Conservation (phyloP, 2,329 filamentous ascomycete species). For the Verticillium zaregamsianum region DNA sequence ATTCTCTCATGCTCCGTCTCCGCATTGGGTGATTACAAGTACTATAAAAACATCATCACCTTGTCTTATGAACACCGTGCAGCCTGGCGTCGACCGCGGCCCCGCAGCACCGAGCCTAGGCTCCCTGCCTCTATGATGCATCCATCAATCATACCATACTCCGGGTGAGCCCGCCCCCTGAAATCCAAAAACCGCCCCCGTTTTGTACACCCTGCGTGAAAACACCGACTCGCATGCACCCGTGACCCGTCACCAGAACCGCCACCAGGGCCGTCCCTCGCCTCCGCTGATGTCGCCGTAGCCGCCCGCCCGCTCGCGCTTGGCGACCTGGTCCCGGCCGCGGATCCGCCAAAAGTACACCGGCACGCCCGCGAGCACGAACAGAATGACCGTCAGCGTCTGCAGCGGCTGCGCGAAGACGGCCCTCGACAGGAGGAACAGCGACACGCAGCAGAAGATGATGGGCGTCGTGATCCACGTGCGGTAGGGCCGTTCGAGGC, state of each 20-base stretch:
- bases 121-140: not conserved
- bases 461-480: constrained; percentile 98
- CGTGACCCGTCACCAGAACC: constrained; percentile 47
- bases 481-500: constrained; percentile 84
- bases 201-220: not conserved
- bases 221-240: not conserved
- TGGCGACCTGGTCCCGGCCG: constrained; percentile 50
- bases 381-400: constrained; percentile 80
- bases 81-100: not conserved
- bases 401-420: constrained; percentile 89
- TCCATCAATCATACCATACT: not conserved
- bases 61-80: constrained; percentile 3
- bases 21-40: constrained; percentile 28
- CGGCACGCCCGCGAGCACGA: constrained; percentile 78
- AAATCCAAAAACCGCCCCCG: not conserved
- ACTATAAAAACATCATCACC: constrained; percentile 18
- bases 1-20: constrained; percentile 13
- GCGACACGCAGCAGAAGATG: constrained; percentile 94
- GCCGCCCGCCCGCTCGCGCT: constrained; percentile 32
- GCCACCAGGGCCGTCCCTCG: constrained; percentile 44
- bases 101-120: not conserved
- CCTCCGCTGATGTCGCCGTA: constrained; percentile 15
- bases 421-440: constrained; percentile 85
- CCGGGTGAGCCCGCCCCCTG: not conserved
- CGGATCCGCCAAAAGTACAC: constrained; percentile 86